Evolutionary conservation across 768 basidiomycete genomes (phyloP).

Genomic region (Favolaschia claudopus): DNA sequence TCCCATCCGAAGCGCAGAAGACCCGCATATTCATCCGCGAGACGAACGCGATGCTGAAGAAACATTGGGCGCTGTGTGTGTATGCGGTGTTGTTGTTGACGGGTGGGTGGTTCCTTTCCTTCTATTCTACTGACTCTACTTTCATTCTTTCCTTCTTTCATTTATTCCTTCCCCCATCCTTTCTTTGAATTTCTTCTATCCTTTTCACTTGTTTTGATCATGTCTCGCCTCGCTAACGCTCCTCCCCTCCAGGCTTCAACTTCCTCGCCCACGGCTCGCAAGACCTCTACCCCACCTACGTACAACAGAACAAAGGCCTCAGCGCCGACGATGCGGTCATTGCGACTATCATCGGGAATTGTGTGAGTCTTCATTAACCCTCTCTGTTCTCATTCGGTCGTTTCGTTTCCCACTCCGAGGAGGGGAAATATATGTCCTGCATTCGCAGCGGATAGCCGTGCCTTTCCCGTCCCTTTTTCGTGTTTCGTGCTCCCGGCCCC

Average conservation of each 20-base stretch:
- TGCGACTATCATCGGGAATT: conserved; percentile 74
- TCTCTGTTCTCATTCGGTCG: not conserved
- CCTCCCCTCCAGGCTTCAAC: conserved; percentile 60
- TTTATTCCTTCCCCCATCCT: too few relatives aligned
- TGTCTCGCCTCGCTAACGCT: not conserved
- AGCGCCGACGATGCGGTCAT: conserved; percentile 55
- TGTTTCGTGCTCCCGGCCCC: too few relatives aligned
- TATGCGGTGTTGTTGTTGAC: conserved; percentile 87
- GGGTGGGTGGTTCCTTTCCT: too few relatives aligned
- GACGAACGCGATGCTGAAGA: conserved; percentile 75
- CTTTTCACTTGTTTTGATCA: not conserved
- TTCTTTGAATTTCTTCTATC: too few relatives aligned
- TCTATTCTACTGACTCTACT: too few relatives aligned
- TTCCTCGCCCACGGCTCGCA: conserved; percentile 72
- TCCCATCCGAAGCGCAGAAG: conserved; percentile 49
- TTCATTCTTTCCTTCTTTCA: too few relatives aligned
- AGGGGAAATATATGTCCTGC: not conserved
- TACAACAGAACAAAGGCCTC: conserved; percentile 62
- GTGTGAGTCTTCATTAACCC: conserved; percentile 36
- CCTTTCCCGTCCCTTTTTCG: too few relatives aligned
- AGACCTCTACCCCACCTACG: conserved; percentile 72
- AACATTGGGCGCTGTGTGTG: conserved; percentile 82
- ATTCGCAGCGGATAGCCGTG: not conserved
- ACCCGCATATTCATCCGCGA: conserved; percentile 77
- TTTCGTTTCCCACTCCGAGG: not conserved